These are phyloP conservation scores for Mucor mucedo DNA, from an alignment of 371 early-diverging fungal genomes.

Conservation along the genomic window DNA sequence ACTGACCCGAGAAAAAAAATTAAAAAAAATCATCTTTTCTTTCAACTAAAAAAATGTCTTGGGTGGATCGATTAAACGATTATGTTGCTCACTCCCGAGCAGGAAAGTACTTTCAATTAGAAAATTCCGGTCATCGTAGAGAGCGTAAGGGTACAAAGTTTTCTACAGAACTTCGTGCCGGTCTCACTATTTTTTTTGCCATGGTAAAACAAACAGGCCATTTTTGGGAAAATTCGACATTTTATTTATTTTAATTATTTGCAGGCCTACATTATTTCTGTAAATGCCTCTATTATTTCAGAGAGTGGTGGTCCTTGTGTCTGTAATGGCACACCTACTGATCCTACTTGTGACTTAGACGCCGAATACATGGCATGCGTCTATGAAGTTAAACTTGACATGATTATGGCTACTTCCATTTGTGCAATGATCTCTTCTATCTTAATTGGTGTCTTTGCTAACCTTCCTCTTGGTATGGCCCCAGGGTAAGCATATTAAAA, in stretches of 20 bases:
- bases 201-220: constrained; percentile 30
- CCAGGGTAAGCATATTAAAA: constrained; percentile 52
- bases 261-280: constrained; percentile 50
- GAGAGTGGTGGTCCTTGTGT: constrained; percentile 80
- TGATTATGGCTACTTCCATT: constrained; percentile 76
- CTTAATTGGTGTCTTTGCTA: constrained; percentile 73
- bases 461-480: constrained; percentile 79
- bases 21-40: neutral
- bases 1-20: neutral
- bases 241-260: neutral
- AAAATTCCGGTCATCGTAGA: constrained; percentile 59
- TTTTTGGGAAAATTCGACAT: neutral
- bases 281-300: constrained; percentile 76
- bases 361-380: constrained; percentile 65
- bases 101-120: constrained; percentile 70
- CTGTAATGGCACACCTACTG: constrained; percentile 55
- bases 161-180: constrained; percentile 73
- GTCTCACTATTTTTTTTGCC: constrained; percentile 53
- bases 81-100: constrained; percentile 57
- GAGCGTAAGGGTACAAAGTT: constrained; percentile 65
- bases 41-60: constrained; percentile 6
- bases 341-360: constrained; percentile 52
- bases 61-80: constrained; percentile 54
- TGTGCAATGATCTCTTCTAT: constrained; percentile 68
- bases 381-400: constrained; percentile 65